Evolutionary conservation across 1,284 basidiomycete species (phyloP).

Genomic region (Pseudozyma pruni): DNA sequence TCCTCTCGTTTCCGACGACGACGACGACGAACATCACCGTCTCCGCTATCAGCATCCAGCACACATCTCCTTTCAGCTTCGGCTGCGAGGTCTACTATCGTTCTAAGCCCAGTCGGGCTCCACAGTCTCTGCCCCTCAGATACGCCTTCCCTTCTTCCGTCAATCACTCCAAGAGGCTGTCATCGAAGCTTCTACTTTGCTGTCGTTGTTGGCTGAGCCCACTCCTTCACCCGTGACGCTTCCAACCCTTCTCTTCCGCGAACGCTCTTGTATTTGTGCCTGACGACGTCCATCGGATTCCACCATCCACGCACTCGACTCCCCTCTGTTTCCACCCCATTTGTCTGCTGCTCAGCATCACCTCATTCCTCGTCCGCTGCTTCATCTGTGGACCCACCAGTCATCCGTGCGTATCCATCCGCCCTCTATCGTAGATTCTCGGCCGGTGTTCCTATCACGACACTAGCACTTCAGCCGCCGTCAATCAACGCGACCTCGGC

Average conservation of each 20-base stretch:
- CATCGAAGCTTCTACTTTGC: background rate
- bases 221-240: too few species aligned
- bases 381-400: background rate
- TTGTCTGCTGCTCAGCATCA: background rate
- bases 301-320: constrained; percentile 1
- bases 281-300: background rate
- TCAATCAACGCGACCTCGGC: too few species aligned
- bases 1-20: background rate
- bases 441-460: background rate
- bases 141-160: too few species aligned
- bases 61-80: background rate
- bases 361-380: background rate
- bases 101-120: too few species aligned
- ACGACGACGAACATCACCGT: background rate
- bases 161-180: too few species aligned
- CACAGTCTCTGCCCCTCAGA: too few species aligned
- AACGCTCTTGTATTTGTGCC: constrained; percentile 20
- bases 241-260: background rate
- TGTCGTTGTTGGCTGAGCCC: background rate
- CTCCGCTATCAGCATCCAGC: constrained; percentile 2
- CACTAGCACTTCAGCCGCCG: too few species aligned
- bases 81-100: background rate
- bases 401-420: background rate
- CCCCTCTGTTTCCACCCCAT: background rate
- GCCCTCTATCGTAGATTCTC: background rate